Percentiles rank a stretch among this genome's conserved stretches.
phyloP scores from a whole-genome alignment of 345 rosid genomes.

The Camelina hispida region DNA sequence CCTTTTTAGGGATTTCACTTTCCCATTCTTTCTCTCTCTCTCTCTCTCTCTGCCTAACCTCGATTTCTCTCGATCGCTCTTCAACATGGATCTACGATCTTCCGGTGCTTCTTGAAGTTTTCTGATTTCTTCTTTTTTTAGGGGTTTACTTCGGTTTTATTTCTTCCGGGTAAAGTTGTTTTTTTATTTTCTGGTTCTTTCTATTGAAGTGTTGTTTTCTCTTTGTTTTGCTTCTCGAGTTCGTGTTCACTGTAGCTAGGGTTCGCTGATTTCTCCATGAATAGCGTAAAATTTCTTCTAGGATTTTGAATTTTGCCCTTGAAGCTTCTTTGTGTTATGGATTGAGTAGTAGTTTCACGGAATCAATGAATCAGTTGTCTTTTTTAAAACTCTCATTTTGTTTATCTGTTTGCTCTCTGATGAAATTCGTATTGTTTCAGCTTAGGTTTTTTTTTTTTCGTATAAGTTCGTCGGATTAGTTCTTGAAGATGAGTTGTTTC shows the following conservation, averaged over 20 bases:
- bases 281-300: neutral
- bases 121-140: slow-evolving; percentile 1
- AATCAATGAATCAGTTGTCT: slow-evolving; percentile 11
- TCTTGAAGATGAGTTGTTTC: slow-evolving; percentile 17
- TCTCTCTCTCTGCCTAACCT: slow-evolving; percentile 36
- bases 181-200: neutral
- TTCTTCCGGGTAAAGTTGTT: slow-evolving; percentile 38
- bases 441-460: neutral
- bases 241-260: slow-evolving; percentile 47
- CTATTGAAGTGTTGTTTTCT: neutral
- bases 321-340: slow-evolving; percentile 1
- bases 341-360: neutral
- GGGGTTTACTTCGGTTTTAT: neutral
- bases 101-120: slow-evolving; percentile 38
- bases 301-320: slow-evolving; percentile 33
- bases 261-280: slow-evolving; percentile 21
- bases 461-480: neutral
- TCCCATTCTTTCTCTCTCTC: slow-evolving; percentile 44
- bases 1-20: slow-evolving; percentile 32
- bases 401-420: neutral
- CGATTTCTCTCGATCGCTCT: slow-evolving; percentile 32
- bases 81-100: slow-evolving; percentile 52
- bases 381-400: slow-evolving; percentile 15
- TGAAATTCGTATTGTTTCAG: neutral
- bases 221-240: neutral